Conservation (phyloP, 2,329 filamentous ascomycete species). For the Ciborinia camelliae region DNA sequence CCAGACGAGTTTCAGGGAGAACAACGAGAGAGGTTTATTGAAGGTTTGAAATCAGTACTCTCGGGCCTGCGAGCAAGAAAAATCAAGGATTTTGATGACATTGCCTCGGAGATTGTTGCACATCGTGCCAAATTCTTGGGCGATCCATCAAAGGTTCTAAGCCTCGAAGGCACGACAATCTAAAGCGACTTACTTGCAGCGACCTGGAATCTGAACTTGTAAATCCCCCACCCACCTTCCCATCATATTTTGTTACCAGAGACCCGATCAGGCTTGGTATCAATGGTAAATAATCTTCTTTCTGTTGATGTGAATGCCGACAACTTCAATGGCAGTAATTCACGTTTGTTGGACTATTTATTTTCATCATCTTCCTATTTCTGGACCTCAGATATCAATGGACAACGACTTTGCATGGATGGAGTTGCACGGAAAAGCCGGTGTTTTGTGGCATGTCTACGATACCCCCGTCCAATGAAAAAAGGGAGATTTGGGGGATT, state of each 20-base stretch:
- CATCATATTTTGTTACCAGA: conserved; percentile 19
- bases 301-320: conserved; percentile 2
- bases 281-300: background rate
- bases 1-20: conserved; percentile 61
- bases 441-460: conserved; percentile 16
- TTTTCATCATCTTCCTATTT: conserved; percentile 1
- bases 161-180: conserved; percentile 44
- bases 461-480: conserved; percentile 17
- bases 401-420: conserved; percentile 14
- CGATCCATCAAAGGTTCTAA: conserved; percentile 61
- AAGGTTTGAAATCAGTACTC: conserved; percentile 59
- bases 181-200: conserved; percentile 24
- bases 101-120: conserved; percentile 64
- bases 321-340: background rate
- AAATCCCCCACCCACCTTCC: conserved; percentile 25
- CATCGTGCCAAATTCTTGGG: conserved; percentile 63
- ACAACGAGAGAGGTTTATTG: conserved; percentile 58
- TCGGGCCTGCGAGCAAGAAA: conserved; percentile 56
- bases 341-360: conserved; percentile 7
- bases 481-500: background rate
- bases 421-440: conserved; percentile 18
- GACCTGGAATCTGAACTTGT: conserved; percentile 26
- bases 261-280: conserved; percentile 20
- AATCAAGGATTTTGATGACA: conserved; percentile 62
- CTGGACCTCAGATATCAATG: conserved; percentile 5